phyloP scores from a whole-genome alignment of 116 monocot species.

The Dioscorea cayenensis region DNA sequence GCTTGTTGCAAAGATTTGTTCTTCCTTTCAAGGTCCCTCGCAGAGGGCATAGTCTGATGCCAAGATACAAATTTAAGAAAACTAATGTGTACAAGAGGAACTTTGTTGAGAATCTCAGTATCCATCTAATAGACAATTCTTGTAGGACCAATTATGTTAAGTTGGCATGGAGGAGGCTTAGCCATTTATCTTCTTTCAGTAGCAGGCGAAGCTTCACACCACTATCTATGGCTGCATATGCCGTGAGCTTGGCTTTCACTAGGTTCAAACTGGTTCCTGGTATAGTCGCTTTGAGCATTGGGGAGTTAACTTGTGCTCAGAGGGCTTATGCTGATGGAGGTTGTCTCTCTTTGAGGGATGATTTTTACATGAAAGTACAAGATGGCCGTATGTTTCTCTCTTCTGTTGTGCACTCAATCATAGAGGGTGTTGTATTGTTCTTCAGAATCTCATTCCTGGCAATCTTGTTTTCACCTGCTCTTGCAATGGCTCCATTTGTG shows the following conservation, averaged over 20 bases:
- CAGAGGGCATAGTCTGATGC: not conserved
- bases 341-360: slow-evolving; percentile 25
- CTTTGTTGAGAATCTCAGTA: slow-evolving; percentile 16
- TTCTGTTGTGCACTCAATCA: slow-evolving; percentile 26
- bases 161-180: slow-evolving; percentile 41
- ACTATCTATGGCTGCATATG: slow-evolving; percentile 35
- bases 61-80: slow-evolving; percentile 5
- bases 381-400: slow-evolving; percentile 37
- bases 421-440: slow-evolving; percentile 48
- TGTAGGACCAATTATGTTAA: slow-evolving; percentile 20
- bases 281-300: slow-evolving; percentile 42
- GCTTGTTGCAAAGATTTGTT: slow-evolving; percentile 21
- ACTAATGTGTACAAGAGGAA: slow-evolving; percentile 6
- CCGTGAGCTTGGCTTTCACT: slow-evolving; percentile 45
- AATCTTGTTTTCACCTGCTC: slow-evolving; percentile 55
- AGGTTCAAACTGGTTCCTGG: slow-evolving; percentile 53
- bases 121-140: slow-evolving; percentile 3
- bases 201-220: slow-evolving; percentile 12
- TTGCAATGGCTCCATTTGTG: slow-evolving; percentile 57
- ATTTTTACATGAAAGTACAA: slow-evolving; percentile 32
- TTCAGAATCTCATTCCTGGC: slow-evolving; percentile 47
- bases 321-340: slow-evolving; percentile 42
- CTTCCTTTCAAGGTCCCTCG: slow-evolving; percentile 16
- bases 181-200: slow-evolving; percentile 17
- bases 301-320: slow-evolving; percentile 32